Conservation (phyloP, 257 asterid species). For the Euphrasia confusa region DNA sequence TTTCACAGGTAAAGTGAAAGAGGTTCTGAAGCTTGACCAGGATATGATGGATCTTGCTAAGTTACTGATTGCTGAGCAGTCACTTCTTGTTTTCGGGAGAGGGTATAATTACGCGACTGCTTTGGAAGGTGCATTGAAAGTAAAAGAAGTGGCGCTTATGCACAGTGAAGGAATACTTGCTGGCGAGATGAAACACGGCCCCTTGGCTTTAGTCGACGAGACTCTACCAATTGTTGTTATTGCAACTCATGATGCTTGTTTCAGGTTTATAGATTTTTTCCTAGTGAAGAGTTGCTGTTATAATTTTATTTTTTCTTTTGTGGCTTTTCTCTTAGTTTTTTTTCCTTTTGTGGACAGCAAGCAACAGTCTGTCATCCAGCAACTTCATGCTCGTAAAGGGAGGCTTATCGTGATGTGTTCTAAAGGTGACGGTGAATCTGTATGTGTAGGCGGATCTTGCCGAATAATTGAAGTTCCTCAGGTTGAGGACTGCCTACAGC, state of each 20-base stretch:
- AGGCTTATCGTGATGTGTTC: constrained; percentile 89
- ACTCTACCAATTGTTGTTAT: constrained; percentile 86
- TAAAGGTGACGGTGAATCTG: constrained; percentile 79
- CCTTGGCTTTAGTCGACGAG: constrained; percentile 92
- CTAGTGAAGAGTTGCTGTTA: background rate
- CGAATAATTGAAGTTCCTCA: constrained; percentile 94
- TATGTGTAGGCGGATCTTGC: constrained; percentile 68
- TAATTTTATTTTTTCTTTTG: background rate
- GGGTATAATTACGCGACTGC: constrained; percentile 95
- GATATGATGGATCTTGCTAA: constrained; percentile 88
- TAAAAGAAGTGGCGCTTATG: constrained; percentile 97
- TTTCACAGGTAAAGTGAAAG: constrained; percentile 71
- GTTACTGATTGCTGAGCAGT: constrained; percentile 72
- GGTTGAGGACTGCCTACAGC: constrained; percentile 93
- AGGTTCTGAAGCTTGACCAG: constrained; percentile 83
- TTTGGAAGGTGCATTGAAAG: constrained; percentile 96
- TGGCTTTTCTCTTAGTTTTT: constrained; percentile 18
- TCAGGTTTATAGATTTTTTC: constrained; percentile 48
- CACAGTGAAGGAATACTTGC: constrained; percentile 99
- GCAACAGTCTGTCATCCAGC: constrained; percentile 96
- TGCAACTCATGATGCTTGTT: constrained; percentile 94
- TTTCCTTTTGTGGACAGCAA: constrained; percentile 48
- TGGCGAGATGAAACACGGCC: constrained; percentile 99
- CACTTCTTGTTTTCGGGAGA: constrained; percentile 97
- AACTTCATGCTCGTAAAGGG: constrained; percentile 97